Base-by-base conservation (phyloP, 2,329 filamentous ascomycete genomes). In the Fusarium dlaminii region DNA sequence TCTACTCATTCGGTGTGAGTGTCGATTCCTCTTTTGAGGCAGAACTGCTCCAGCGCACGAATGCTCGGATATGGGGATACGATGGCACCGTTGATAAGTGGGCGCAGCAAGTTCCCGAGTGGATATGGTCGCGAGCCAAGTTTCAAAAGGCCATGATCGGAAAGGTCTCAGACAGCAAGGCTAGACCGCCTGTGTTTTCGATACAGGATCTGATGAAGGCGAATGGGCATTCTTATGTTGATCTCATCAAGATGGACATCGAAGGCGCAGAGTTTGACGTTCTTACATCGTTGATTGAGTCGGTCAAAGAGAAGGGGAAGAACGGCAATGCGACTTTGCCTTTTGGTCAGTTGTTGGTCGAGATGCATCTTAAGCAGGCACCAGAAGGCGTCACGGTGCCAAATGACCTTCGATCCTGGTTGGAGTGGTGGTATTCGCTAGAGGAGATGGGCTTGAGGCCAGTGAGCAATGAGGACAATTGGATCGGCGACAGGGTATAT, bases 31-130 rank as follows among this genome's bases (percentile, higher is more conserved):
- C 59, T 1, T 62, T 56, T 3, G 59, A 62, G 12, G 59, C 59
- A 20, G 59, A 62, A 1, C 20, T 62, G 3, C 37, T 62, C 1
- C 49, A 56, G 18, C 59, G 59, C 12, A 62, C 59, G 5, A 62
- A 62, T 37, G 59, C 59, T 24, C 59, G 59, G 4, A 62, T 62
- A 36, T 62, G 59, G 59, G 59, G 49, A 30, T 62, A 62, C 3
- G 59, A 62, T 24, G 52, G 49, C 6, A 34, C 12, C 0, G 59
- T 62, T 40, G 52, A 42, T 27, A 17, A 27, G 3, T 62, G 59
- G 59, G 59, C 59, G 6, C 32, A 43, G 24, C 37, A 62, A 29
- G 27, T 62, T 20, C 29, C 49, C 2, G 59, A 42, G 9, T 56
- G 42, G n/a, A 54, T 57, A 18, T 62, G 52, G 37, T 40, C 59